Base-by-base conservation (phyloP, 2,329 filamentous ascomycete species). In the Exophiala bonariae region DNA sequence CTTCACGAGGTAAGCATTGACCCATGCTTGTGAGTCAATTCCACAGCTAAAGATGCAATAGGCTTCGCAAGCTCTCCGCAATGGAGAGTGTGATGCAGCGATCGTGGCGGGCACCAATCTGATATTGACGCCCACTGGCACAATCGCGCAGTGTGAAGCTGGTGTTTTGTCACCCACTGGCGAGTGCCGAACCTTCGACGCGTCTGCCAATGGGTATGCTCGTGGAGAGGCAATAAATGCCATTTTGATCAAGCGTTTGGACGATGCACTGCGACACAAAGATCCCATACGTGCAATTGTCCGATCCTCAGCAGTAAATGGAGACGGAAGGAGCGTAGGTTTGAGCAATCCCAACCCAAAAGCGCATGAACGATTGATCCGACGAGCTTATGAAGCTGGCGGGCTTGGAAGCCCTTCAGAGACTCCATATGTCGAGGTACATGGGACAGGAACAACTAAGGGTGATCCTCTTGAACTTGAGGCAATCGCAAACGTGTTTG, bases 31-130 rank as follows among this genome's bases (percentile, higher is more conserved):
- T n/a, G n/a, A n/a, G n/a, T n/a, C n/a, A n/a, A n/a, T n/a, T n/a
- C n/a, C n/a, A n/a, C n/a, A n/a, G 16, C 73, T 80, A 3, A 75
- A 75, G 0, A 67, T 82, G 3, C 75, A 82, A 54, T 62, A 77
- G 28, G 79, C 76, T 2, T 73, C 72, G n/a, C 74, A 78, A 41
- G 74, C 72, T 18, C 62, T 82, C 1, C 64, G 71, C 6, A 65
- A 57, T 17, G 69, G 72, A 2, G 75, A 80, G 37, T 67, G 69
- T 0, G 68, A 66, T 3, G 52, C 73, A 28, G 75, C 77, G 1
- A 41, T 61, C 50, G 61, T 57, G 9, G 58, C 50, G 14, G 47
- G 41, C 3, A 17, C 37, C 18, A 46, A 41, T 16, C 35, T 50
- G 3, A 41, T 41, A 22, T 20, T 46, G 10, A 14, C n/a, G 11